Base-by-base conservation (phyloP, 306 rosid genomes). In the Crotalaria pallida region DNA sequence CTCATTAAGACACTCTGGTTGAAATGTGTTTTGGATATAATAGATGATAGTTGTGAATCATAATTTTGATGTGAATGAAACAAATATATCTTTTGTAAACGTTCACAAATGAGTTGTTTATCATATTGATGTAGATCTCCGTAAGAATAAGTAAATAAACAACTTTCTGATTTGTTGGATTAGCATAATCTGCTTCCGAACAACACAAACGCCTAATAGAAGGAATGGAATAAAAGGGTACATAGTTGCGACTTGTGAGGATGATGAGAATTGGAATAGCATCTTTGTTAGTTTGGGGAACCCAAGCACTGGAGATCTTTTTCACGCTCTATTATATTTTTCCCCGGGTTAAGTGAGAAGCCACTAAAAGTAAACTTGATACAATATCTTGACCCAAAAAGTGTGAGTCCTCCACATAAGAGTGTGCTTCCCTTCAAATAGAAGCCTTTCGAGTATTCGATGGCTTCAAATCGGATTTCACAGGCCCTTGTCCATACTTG, bases 31-130 rank as follows among this genome's bases (percentile, higher is more conserved):
- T 52, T 34, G 24, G 67, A 11, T 36, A 3, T 49, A 67, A 52
- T 45, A 7, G 55, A 51, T 72, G 22, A n/a, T n/a, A n/a, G n/a
- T n/a, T n/a, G n/a, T 22, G 52, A 70, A 44, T 10, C 40, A 34
- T 62, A 67, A 17, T 76, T 52, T 60, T 66, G 29, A 58, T 29
- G 1, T 24, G 64, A 24, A 58, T 57, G 67, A 57, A 61, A 68
- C 68, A 17, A 60, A 18, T 29, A 21, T 27, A 15, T 43, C 45
- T 48, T 2, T 15, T n/a, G 18, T 58, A 18, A 38, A 9, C 17
- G 57, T 38, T 34, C 18, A 34, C 67, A 50, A 36, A 19, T 58
- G 58, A 27, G 52, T 71, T 65, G 57, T 16, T 56, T 31, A 29
- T 17, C 58, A 44, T 50, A 61, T 68, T 68, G 58, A 76, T 36